Evolutionary conservation across 2,329 filamentous ascomycete genomes (phyloP).

Genomic region (Davidsoniella eucalypti): DNA sequence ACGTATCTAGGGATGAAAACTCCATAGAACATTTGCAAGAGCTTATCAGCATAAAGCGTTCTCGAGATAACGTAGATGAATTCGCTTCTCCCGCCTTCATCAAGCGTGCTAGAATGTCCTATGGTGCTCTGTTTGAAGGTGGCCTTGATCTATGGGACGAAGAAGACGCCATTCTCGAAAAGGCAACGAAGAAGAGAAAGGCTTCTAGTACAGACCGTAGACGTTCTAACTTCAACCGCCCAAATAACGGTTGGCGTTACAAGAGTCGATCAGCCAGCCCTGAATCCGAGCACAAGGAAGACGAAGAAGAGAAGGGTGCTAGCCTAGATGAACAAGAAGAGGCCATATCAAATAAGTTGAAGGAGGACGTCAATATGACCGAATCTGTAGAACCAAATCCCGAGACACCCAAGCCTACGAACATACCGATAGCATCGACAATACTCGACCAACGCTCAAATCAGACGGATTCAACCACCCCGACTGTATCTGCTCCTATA

Average conservation of each 20-base stretch:
- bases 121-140: slow-evolving; percentile 47
- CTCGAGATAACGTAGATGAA: slow-evolving; percentile 28
- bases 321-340: slow-evolving; percentile 6
- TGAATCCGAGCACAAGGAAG: slow-evolving; percentile 23
- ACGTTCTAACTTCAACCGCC: slow-evolving; percentile 27
- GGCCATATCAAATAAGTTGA: no score
- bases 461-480: not conserved
- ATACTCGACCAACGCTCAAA: not conserved
- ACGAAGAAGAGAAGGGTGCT: slow-evolving; percentile 10
- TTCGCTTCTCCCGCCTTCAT: slow-evolving; percentile 69
- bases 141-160: slow-evolving; percentile 55
- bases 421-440: not conserved
- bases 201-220: slow-evolving; percentile 22
- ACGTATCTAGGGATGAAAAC: slow-evolving; percentile 8
- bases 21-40: not conserved
- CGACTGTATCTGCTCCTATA: not conserved
- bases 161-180: slow-evolving; percentile 21
- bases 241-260: slow-evolving; percentile 58
- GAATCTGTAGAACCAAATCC: not conserved
- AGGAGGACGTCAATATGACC: not conserved
- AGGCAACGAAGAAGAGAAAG: slow-evolving; percentile 38
- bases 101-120: slow-evolving; percentile 53
- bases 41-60: slow-evolving; percentile 10
- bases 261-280: slow-evolving; percentile 56
- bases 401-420: not conserved